Evolutionary conservation across 2,329 filamentous ascomycete genomes (phyloP).

Genomic region (Cercospora sp.): DNA sequence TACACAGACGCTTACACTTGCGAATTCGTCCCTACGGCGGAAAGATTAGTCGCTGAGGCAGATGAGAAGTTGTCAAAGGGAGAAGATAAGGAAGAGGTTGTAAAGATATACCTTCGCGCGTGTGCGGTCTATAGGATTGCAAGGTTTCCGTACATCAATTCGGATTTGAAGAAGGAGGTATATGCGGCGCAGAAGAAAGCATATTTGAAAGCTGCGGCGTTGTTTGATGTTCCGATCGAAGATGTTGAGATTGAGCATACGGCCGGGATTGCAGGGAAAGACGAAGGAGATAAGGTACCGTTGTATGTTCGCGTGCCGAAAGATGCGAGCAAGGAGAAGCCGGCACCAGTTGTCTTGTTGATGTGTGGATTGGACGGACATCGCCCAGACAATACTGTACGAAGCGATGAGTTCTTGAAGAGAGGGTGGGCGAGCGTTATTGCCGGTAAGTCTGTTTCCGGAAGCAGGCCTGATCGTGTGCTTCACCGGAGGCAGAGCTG

Average conservation of each 20-base stretch:
- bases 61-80: constrained; percentile 28
- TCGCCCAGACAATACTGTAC: constrained; percentile 61
- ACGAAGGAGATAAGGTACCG: constrained; percentile 42
- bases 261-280: constrained; percentile 33
- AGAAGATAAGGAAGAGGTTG: constrained; percentile 33
- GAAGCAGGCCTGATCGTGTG: constrained; percentile 40
- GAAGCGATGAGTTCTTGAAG: constrained; percentile 61
- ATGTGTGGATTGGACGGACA: constrained; percentile 65
- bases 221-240: constrained; percentile 41
- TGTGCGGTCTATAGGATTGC: constrained; percentile 42
- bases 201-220: constrained; percentile 39
- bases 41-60: constrained; percentile 36
- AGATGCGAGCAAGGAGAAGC: constrained; percentile 34
- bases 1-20: constrained; percentile 42
- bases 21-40: constrained; percentile 40
- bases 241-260: constrained; percentile 45
- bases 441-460: constrained; percentile 49
- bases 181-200: constrained; percentile 41
- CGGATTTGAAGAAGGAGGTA: constrained; percentile 36
- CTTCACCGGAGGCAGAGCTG: constrained; percentile 26
- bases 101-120: constrained; percentile 40
- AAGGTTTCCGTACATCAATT: constrained; percentile 43
- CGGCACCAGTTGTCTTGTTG: constrained; percentile 54
- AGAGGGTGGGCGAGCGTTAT: constrained; percentile 65
- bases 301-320: constrained; percentile 43